These are phyloP conservation scores for Diaporthe sp. DNA, from an alignment of 2,329 filamentous ascomycete genomes.

Conservation along the genomic window DNA sequence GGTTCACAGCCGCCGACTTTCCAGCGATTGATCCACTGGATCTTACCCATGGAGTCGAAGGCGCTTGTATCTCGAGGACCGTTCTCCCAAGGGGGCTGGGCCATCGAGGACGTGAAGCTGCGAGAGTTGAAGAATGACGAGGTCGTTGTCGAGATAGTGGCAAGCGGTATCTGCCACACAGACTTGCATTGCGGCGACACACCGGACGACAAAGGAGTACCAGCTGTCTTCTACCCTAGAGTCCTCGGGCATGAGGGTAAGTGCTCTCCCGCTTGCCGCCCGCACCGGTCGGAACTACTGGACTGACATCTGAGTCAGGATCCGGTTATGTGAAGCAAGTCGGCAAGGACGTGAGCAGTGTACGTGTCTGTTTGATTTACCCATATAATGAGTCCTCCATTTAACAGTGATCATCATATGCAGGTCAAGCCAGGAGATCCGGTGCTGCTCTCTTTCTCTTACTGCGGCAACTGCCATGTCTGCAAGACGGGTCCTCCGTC, in stretches of 20 bases:
- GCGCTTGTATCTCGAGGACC: slow-evolving; percentile 50
- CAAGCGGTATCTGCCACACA: slow-evolving; percentile 68
- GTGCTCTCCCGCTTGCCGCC: not conserved
- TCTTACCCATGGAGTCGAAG: slow-evolving; percentile 44
- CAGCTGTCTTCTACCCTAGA: slow-evolving; percentile 37
- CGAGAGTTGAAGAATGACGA: slow-evolving; percentile 56
- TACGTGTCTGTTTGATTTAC: not conserved
- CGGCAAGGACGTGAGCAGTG: slow-evolving; percentile 56
- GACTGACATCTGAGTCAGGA: slow-evolving; percentile 42
- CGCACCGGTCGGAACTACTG: not conserved
- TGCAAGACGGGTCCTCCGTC: slow-evolving; percentile 61
- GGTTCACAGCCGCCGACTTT: not conserved
- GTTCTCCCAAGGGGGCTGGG: slow-evolving; percentile 50
- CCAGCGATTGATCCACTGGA: not conserved
- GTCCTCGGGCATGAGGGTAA: slow-evolving; percentile 68
- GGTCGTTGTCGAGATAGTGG: slow-evolving; percentile 65
- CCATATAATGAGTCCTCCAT: too few relatives aligned
- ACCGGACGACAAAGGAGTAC: slow-evolving; percentile 42
- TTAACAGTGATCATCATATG: not conserved
- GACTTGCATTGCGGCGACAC: slow-evolving; percentile 62
- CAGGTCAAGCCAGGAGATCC: slow-evolving; percentile 57
- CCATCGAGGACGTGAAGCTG: slow-evolving; percentile 48
- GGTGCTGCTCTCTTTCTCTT: slow-evolving; percentile 62
- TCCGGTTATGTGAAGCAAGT: slow-evolving; percentile 63
- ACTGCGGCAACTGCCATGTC: slow-evolving; percentile 60